Evolutionary conservation across 2,329 filamentous ascomycete species (phyloP).

Genomic region (Diaporthe ampelina): DNA sequence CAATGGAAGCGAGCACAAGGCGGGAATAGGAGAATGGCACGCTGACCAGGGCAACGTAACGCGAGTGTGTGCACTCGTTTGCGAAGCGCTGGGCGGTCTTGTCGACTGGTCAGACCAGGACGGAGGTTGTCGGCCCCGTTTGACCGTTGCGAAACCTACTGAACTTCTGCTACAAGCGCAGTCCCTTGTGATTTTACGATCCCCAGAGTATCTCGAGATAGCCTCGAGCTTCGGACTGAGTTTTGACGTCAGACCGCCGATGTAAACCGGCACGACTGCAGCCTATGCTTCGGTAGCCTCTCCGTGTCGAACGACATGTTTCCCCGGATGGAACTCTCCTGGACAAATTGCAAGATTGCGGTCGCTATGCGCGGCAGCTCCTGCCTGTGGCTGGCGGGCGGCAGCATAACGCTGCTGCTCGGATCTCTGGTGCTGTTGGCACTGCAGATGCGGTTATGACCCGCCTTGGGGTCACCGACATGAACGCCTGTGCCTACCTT

Average conservation of each 20-base stretch:
- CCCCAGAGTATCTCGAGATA: constrained; percentile 5
- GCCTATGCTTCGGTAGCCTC: constrained; percentile 29
- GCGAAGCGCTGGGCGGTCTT: neutral
- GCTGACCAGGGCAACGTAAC: constrained; percentile 23
- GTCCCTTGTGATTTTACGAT: neutral
- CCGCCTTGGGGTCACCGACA: constrained; percentile 6
- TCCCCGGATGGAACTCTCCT: constrained; percentile 13
- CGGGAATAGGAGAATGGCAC: constrained; percentile 27
- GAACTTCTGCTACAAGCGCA: constrained; percentile 17
- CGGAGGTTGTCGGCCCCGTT: constrained; percentile 9
- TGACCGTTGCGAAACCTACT: constrained; percentile 21
- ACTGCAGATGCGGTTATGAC: neutral
- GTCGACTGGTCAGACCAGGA: constrained; percentile 4
- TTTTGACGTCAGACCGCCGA: constrained; percentile 32
- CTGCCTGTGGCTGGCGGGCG: neutral
- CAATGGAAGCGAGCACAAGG: constrained; percentile 28
- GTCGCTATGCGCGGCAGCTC: constrained; percentile 30
- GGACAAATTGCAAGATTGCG: constrained; percentile 6
- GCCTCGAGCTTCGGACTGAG: constrained; percentile 27
- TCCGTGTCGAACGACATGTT: neutral
- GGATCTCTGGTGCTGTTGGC: neutral
- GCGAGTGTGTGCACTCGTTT: neutral
- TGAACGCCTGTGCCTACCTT: constrained; percentile 22
- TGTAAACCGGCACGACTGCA: constrained; percentile 2
- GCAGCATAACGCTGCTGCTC: constrained; percentile 13